phyloP scores from a whole-genome alignment of 805 yeast species.

The Wickerhamomyces hampshirensis region DNA sequence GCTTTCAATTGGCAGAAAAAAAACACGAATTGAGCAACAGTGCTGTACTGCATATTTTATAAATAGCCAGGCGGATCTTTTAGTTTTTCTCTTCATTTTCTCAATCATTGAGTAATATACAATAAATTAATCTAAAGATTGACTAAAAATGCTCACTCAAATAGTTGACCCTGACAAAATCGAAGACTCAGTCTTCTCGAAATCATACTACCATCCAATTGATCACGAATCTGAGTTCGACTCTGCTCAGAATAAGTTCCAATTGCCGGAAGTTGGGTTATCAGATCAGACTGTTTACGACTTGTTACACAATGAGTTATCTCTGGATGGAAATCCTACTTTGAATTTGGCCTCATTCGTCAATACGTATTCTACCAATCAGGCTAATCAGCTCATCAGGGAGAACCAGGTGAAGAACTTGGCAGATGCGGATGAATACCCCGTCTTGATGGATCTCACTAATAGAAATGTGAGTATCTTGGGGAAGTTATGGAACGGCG shows the following conservation, averaged over 20 bases:
- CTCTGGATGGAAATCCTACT: slow-evolving; percentile 79
- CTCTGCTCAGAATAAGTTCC: slow-evolving; percentile 40
- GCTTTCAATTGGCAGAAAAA: too few species aligned
- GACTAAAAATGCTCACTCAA: slow-evolving; percentile 18
- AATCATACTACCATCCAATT: slow-evolving; percentile 21
- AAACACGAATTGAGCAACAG: too few species aligned
- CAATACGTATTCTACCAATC: slow-evolving; percentile 61
- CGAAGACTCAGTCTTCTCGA: slow-evolving; percentile 25
- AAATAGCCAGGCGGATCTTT: not conserved
- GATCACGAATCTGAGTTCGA: slow-evolving; percentile 11
- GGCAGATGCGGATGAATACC: slow-evolving; percentile 93
- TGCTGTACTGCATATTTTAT: too few species aligned
- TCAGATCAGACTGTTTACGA: slow-evolving; percentile 50
- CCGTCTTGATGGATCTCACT: slow-evolving; percentile 74
- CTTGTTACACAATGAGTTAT: slow-evolving; percentile 65
- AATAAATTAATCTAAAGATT: not conserved
- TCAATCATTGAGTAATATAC: too few species aligned
- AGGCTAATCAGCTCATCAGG: slow-evolving; percentile 46
- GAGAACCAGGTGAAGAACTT: slow-evolving; percentile 82
- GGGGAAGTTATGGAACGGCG: slow-evolving; percentile 79
- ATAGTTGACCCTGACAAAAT: slow-evolving; percentile 28
- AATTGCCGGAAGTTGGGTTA: slow-evolving; percentile 54
- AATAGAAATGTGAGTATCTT: slow-evolving; percentile 78
- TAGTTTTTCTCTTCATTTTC: too few species aligned
- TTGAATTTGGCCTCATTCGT: slow-evolving; percentile 88